phyloP scores from a whole-genome alignment of 441 rosid species.

The Brassica hybrid region DNA sequence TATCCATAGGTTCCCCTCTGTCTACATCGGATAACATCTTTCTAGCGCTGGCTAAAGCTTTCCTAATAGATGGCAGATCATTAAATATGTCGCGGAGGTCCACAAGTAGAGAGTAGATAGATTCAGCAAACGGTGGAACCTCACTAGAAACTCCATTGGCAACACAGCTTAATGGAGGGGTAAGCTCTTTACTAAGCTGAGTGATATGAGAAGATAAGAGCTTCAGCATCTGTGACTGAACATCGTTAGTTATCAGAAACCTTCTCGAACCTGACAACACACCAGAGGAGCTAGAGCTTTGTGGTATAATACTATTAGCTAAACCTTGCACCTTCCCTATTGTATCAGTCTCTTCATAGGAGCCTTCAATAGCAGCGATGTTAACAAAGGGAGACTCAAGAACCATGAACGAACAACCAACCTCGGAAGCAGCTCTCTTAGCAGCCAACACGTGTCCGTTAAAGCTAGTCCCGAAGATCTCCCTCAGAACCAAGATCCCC shows the following conservation, averaged over 20 bases:
- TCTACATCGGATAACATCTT: slow-evolving; percentile 73
- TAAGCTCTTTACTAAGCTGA: too few relatives aligned
- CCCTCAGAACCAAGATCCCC: slow-evolving; percentile 73
- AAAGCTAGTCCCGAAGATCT: slow-evolving; percentile 80
- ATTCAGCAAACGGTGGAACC: slow-evolving; percentile 83
- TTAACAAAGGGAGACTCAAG: slow-evolving; percentile 68
- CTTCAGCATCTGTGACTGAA: slow-evolving; percentile 64
- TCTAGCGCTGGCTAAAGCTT: slow-evolving; percentile 71
- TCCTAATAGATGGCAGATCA: slow-evolving; percentile 74
- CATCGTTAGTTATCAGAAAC: slow-evolving; percentile 55
- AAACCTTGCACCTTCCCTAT: slow-evolving; percentile 52
- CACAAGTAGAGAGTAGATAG: slow-evolving; percentile 73
- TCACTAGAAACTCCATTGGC: slow-evolving; percentile 44
- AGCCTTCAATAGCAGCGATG: slow-evolving; percentile 34
- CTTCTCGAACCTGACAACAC: slow-evolving; percentile 50
- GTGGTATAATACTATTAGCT: slow-evolving; percentile 66
- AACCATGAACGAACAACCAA: slow-evolving; percentile 70
- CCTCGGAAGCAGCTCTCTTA: slow-evolving; percentile 68
- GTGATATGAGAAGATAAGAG: slow-evolving; percentile 54
- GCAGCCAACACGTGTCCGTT: slow-evolving; percentile 83
- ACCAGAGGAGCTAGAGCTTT: slow-evolving; percentile 31
- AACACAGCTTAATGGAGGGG: slow-evolving; percentile 42
- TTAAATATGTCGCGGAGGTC: slow-evolving; percentile 77
- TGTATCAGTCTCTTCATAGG: slow-evolving; percentile 39
- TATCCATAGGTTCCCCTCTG: slow-evolving; percentile 66